Base-by-base conservation (phyloP, 352 stramenopile genomes). In the Pythium utonaiense region DNA sequence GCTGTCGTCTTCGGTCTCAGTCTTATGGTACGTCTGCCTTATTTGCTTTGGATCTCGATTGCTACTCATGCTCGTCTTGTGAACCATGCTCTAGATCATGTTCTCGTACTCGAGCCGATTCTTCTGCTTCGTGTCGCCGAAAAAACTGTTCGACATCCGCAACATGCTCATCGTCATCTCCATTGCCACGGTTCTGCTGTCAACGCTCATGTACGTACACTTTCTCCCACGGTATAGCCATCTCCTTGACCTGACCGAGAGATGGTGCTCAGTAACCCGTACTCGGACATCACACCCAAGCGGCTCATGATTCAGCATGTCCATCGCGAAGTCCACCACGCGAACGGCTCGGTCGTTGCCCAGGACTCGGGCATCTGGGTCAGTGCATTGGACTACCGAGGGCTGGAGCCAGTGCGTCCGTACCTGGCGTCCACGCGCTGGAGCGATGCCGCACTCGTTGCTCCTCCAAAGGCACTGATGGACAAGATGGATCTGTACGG, bases 191-290 rank as follows among this genome's bases (percentile, higher is more conserved):
- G 66, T 82, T 13, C 62, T 75, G 16, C 60, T 88, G 40, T 80
- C 77, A 42, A 86, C 76, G 0, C 60, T 88, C 33, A 57, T 69
- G 81, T 91, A 77, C 42, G 63, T 57, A 17, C 31, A 17, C 14
- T 27, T 10, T 49, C 22, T n/a, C n/a, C n/a, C n/a, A n/a, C n/a
- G n/a, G n/a, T n/a, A n/a, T n/a, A n/a, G n/a, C n/a, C n/a, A n/a
- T n/a, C n/a, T n/a, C n/a, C n/a, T n/a, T n/a, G n/a, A n/a, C n/a
- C n/a, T n/a, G n/a, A n/a, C n/a, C n/a, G n/a, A n/a, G n/a, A n/a
- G n/a, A n/a, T n/a, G n/a, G n/a, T n/a, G n/a, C n/a, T n/a, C 36
- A 92, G 82, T 16, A 90, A 93, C 50, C 77, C 83, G n/a, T 93
- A 93, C 67, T 86, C 83, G 12, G 65, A 78, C 27, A 64, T 78